These are phyloP conservation scores for Venturiaceae sp. DNA, from an alignment of 2,329 filamentous ascomycete species.

Conservation along the genomic window DNA sequence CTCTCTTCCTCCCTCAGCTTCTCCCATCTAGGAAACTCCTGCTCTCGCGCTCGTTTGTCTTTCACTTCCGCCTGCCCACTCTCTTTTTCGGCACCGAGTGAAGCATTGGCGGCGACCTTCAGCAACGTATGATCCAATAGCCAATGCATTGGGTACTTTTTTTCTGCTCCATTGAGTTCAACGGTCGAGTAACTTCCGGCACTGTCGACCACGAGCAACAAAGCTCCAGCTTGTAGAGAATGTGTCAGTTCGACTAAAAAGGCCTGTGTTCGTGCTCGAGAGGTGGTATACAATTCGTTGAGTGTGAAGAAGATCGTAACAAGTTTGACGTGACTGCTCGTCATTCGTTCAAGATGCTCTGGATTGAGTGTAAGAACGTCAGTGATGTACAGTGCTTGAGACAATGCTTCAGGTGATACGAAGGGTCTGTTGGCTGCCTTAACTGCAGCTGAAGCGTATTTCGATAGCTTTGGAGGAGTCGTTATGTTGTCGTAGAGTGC, in stretches of 20 bases:
- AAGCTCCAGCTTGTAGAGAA: conserved; percentile 44
- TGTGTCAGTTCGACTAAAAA: conserved; percentile 64
- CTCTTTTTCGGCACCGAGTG: conserved; percentile 5
- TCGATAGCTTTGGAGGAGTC: conserved; percentile 34
- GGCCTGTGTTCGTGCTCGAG: conserved; percentile 62
- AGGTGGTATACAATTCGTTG: conserved; percentile 84
- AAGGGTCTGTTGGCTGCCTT: conserved; percentile 31
- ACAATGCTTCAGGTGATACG: conserved; percentile 18
- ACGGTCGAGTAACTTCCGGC: conserved; percentile 88
- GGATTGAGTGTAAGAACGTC: conserved; percentile 36
- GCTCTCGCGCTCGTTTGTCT: not conserved
- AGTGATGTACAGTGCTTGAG: conserved; percentile 35
- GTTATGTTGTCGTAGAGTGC: conserved; percentile 50
- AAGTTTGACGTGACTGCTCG: not conserved
- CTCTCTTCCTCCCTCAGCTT: conserved; percentile 69
- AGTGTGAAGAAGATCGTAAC: conserved; percentile 81
- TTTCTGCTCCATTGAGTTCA: conserved; percentile 47
- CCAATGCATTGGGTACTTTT: conserved; percentile 90
- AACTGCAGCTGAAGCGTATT: conserved; percentile 37
- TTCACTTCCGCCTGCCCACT: not conserved
- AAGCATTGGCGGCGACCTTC: conserved; percentile 17
- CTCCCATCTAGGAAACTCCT: conserved; percentile 46
- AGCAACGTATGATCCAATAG: conserved; percentile 75
- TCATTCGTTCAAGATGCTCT: not conserved
- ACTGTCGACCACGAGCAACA: conserved; percentile 82